phyloP scores from a whole-genome alignment of 1,284 basidiomycete species.

The Malassezia dermatis region DNA sequence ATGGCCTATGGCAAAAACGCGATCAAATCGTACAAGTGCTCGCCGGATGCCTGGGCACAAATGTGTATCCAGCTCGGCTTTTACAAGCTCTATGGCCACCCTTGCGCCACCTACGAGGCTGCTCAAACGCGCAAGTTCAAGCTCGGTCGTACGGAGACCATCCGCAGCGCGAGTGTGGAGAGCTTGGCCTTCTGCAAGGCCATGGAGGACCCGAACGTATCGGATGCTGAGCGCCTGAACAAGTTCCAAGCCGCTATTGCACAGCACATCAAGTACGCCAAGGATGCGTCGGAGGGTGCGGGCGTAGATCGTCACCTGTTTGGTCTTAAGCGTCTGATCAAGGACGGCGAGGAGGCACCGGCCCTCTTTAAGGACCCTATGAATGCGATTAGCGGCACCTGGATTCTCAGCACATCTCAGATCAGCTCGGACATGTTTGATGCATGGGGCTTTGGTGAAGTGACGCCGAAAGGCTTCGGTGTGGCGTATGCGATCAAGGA shows the following conservation, averaged over 20 bases:
- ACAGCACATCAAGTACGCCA: conserved; percentile 75
- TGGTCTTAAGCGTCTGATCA: conserved; percentile 71
- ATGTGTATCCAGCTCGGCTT: conserved; percentile 91
- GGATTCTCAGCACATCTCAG: conserved; percentile 86
- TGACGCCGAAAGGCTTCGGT: conserved; percentile 79
- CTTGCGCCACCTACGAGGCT: conserved; percentile 81
- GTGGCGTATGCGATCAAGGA: conserved; percentile 84
- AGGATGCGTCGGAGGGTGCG: conserved; percentile 82
- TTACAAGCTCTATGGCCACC: conserved; percentile 66
- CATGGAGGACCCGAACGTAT: conserved; percentile 59
- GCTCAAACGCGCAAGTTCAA: conserved; percentile 89
- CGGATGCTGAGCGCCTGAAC: conserved; percentile 58
- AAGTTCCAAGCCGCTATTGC: conserved; percentile 69
- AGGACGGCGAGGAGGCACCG: conserved; percentile 65
- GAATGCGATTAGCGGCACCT: conserved; percentile 64
- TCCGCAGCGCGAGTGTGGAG: conserved; percentile 72
- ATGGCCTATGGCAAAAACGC: conserved; percentile 79
- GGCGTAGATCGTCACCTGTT: conserved; percentile 94
- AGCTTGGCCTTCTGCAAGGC: conserved; percentile 74
- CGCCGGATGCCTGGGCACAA: conserved; percentile 88
- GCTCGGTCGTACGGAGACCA: conserved; percentile 85
- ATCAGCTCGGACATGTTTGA: conserved; percentile 72
- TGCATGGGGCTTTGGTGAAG: conserved; percentile 96
- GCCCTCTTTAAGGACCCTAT: conserved; percentile 68
- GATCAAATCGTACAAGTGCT: conserved; percentile 79